Percentiles rank a stretch among this genome's conserved stretches.
Evolutionary conservation across 2,329 filamentous ascomycete species (phyloP).

Genomic region (Pseudocercospora vitis): DNA sequence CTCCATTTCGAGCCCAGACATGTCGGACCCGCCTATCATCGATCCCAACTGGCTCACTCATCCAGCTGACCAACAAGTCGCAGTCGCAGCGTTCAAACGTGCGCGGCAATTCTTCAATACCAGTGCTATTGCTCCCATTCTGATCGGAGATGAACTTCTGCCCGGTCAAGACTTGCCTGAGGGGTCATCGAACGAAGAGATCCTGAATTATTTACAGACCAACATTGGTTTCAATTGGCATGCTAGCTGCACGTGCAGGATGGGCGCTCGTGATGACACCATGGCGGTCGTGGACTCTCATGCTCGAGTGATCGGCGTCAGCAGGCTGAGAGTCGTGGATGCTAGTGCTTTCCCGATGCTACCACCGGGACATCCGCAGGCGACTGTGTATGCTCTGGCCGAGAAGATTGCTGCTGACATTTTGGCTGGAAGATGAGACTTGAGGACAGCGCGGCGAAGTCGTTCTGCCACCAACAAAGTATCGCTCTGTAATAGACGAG

Average conservation of each 20-base stretch:
- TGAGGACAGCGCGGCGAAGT: no score
- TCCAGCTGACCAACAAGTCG: slow-evolving; percentile 24
- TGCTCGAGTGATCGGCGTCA: slow-evolving; percentile 23
- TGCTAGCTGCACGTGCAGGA: slow-evolving; percentile 56
- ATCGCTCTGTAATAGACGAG: no score
- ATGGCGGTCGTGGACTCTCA: slow-evolving; percentile 52
- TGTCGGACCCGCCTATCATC: slow-evolving; percentile 34
- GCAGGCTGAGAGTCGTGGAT: slow-evolving; percentile 16
- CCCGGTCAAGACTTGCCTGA: slow-evolving; percentile 13
- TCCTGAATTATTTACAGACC: slow-evolving; percentile 13
- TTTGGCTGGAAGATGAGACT: no score
- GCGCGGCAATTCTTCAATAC: slow-evolving; percentile 26
- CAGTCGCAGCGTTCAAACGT: slow-evolving; percentile 38
- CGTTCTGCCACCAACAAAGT: no score
- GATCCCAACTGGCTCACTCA: slow-evolving; percentile 40
- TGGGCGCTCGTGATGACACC: slow-evolving; percentile 51
- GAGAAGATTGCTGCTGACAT: slow-evolving; percentile 19
- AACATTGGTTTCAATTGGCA: slow-evolving; percentile 14
- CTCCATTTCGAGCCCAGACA: slow-evolving; percentile 35
- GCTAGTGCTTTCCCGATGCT: slow-evolving; percentile 8
- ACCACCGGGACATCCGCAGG: slow-evolving; percentile 15
- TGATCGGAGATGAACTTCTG: slow-evolving; percentile 19
- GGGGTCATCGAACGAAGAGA: slow-evolving; percentile 11
- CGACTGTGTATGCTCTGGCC: slow-evolving; percentile 15
- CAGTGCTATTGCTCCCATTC: slow-evolving; percentile 22